Percentiles rank a stretch among this genome's conserved stretches.
Conservation (phyloP, 805 yeast genomes). For the Cyberlindnera mycetangii region DNA sequence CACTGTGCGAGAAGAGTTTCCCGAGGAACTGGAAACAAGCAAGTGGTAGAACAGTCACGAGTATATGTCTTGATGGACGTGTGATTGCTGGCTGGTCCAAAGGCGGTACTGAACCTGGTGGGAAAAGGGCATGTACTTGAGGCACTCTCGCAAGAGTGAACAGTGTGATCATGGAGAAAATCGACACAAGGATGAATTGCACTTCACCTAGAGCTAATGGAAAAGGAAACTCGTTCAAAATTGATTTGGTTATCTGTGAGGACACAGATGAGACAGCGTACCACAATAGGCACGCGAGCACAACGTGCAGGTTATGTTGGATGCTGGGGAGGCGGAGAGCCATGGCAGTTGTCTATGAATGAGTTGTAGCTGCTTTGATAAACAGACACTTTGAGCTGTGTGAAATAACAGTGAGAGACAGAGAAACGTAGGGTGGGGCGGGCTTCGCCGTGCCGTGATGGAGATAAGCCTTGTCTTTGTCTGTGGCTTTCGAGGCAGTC, state of each 20-base stretch:
- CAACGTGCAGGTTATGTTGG: constrained; percentile 13
- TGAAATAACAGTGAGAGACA: too few species aligned
- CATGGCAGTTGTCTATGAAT: not conserved
- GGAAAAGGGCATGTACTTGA: constrained; percentile 38
- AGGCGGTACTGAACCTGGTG: constrained; percentile 52
- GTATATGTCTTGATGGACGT: constrained; percentile 37
- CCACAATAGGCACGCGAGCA: constrained; percentile 52
- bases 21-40: constrained; percentile 67
- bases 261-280: constrained; percentile 60
- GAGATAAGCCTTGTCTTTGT: too few species aligned
- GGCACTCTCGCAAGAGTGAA: constrained; percentile 33
- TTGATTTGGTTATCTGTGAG: constrained; percentile 58
- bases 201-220: constrained; percentile 65
- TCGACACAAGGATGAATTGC: constrained; percentile 54
- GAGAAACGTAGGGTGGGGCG: too few species aligned
- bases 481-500: too few species aligned
- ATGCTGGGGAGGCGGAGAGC: not conserved
- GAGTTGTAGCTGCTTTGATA: too few species aligned
- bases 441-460: too few species aligned
- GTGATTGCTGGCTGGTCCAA: constrained; percentile 24
- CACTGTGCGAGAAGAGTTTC: constrained; percentile 57
- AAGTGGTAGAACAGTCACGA: constrained; percentile 55
- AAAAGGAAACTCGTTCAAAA: constrained; percentile 51
- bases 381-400: too few species aligned
- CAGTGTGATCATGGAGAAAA: constrained; percentile 40